Evolutionary conservation across 345 rosid genomes (phyloP), one percentile per base, ranked within the genome.

Genomic region (Salix purpurea): DNA sequence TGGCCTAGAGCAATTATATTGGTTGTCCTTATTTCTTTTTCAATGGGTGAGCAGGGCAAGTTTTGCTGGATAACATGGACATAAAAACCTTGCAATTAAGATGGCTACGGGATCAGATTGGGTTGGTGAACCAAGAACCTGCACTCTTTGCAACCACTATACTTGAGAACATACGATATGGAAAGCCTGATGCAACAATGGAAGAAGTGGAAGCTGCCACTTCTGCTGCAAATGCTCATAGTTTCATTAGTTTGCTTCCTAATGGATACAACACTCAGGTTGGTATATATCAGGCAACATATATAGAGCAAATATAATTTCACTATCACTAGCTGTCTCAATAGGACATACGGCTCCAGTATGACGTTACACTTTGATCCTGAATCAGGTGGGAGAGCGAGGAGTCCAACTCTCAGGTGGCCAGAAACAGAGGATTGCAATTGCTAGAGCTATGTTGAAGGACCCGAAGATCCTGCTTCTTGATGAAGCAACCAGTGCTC

Each of bases 401-500:
- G 99, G 99, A 50, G 89, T 94, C 73, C 99, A 96, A 79, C 91
- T 96, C 37, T 96, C 99, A 7, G 99, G 99, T 79, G 99, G 99
- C 50, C 98, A 96, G 81, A 96, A 94, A 76, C 99, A 96, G 85
- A 90, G 99, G 80, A 96, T 96, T 1, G 99, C 99, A 39, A 96
- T 96, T 39, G 97, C 98, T n/a, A 88, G 99, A 77, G 99, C 99
- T 2, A 94, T 96, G 98, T 73, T 96, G 80, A 96, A 96, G 85
- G 85, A 96, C 70, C 99, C 99, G 0, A 96, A 90, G 88, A 89
- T 96, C 85, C 91, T 96, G 46, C 97, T 96, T 64, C 92, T 96
- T 4, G 99, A 96, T 79, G 99, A 96, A 87, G 99, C 99, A 74
- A 96, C 99, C 15, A 96, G 99, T 30, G 99, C 99, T 5, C 99